Conservation (phyloP, 768 basidiomycete genomes). For the Paxillus involutus region DNA sequence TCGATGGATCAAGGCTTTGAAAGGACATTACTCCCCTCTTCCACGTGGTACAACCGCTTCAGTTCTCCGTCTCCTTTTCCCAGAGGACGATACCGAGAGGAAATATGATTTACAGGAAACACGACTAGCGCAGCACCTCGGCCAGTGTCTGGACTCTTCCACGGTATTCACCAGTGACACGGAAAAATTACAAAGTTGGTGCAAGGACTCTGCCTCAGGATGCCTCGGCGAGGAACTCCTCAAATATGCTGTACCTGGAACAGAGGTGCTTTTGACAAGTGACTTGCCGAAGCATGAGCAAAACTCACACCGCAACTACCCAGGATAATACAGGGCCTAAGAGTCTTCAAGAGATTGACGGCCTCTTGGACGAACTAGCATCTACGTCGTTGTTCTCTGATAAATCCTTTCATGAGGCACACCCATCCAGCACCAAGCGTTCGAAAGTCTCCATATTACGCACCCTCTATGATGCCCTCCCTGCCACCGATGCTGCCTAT, state of each 20-base stretch:
- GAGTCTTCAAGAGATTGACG: constrained; percentile 53
- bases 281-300: not conserved
- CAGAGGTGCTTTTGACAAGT: constrained; percentile 26
- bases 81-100: constrained; percentile 71
- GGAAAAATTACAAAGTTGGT: constrained; percentile 38
- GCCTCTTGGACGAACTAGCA: constrained; percentile 74
- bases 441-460: constrained; percentile 41
- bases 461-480: constrained; percentile 58
- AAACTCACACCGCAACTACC: constrained; percentile 12
- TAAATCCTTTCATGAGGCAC: constrained; percentile 38
- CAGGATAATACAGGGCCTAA: constrained; percentile 29
- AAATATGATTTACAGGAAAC: constrained; percentile 75
- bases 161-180: constrained; percentile 23
- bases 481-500: constrained; percentile 63
- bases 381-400: constrained; percentile 62
- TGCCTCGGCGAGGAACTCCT: constrained; percentile 73
- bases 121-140: constrained; percentile 51
- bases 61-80: constrained; percentile 79
- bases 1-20: constrained; percentile 46
- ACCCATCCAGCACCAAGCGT: constrained; percentile 33
- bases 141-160: constrained; percentile 45
- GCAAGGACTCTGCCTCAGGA: constrained; percentile 46
- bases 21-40: constrained; percentile 44
- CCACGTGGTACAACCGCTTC: constrained; percentile 54
- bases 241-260: constrained; percentile 36